Base-by-base conservation (phyloP, 345 rosid species). In the Aegle marmelos region DNA sequence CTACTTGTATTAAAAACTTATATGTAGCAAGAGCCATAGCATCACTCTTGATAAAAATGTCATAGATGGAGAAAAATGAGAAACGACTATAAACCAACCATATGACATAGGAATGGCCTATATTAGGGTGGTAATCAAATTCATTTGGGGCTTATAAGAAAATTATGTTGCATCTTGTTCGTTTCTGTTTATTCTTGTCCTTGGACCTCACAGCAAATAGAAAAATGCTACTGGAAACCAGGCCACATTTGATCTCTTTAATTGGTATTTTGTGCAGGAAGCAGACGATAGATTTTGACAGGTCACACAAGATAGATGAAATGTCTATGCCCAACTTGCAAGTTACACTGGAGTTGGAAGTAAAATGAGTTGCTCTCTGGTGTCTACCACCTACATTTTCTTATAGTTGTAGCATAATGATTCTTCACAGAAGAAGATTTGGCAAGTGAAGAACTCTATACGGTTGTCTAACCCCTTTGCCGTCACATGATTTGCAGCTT, bases 251-350 rank as follows among this genome's bases (percentile, higher is more conserved):
- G 41, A 74, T 60, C 57, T 31, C 36, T 37, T 30, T 54, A 70
- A 53, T 54, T 70, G 27, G 14, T 50, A 54, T 75, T 37, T 22
- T 0, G 50, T 37, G 79, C 76, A 80, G 82, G 41, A 54, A 62
- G 45, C 21, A 16, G 19, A 30, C 24, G 27, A 53, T 64, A 48
- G 22, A 10, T 50, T 16, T 7, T 33, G 13, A 63, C 66, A 70
- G 61, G 60, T 70, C 64, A 36, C 64, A 36, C 22, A 14, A 16
- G 30, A 63, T 36, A 36, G 37, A 24, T 28, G 11, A n/a, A 30
- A 31, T 73, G 6, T 2, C 22, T 5, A 39, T 59, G 17, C 37
- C 3, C 45, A 9, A 17, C 68, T 25, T 22, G 17, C 37, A 37
- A 27, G 33, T 27, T 74, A 37, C n/a, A 41, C 68, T 19, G 19